A percentile compares a stretch with the other conserved stretches of the same genome.
These are phyloP conservation scores for Pisolithus sp. DNA, from an alignment of 768 basidiomycete species.

Conservation along the genomic window DNA sequence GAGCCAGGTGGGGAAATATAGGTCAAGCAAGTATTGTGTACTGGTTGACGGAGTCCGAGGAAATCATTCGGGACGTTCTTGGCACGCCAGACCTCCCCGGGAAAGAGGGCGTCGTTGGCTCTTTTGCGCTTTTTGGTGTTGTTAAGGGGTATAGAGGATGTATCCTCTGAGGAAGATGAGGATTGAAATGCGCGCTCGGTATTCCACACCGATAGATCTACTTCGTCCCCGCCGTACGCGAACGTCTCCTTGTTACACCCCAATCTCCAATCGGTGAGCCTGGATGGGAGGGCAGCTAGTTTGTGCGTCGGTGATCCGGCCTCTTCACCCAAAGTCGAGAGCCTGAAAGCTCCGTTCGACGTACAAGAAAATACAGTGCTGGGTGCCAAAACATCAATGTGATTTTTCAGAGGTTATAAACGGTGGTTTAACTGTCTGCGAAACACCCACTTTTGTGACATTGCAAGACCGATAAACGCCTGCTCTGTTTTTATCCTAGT, in stretches of 20 bases:
- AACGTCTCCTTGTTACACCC: constrained; percentile 50
- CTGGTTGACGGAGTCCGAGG: constrained; percentile 69
- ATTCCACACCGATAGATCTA: constrained; percentile 79
- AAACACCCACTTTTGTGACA: constrained; percentile 41
- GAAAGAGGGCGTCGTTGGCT: constrained; percentile 48
- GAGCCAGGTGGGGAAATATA: constrained; percentile 41
- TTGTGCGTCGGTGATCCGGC: constrained; percentile 14
- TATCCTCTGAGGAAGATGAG: constrained; percentile 11
- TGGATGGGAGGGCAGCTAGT: constrained; percentile 52
- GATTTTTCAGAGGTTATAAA: not conserved
- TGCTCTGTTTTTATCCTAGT: constrained; percentile 45
- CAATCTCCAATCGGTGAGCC: constrained; percentile 63
- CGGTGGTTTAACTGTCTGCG: too few species aligned
- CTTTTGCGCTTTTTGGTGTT: constrained; percentile 49
- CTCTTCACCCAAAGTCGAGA: constrained; percentile 31
- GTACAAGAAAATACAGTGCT: constrained; percentile 61
- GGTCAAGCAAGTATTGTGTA: constrained; percentile 65
- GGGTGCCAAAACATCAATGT: not conserved
- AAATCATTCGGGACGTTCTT: constrained; percentile 80
- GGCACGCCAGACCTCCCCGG: constrained; percentile 78
- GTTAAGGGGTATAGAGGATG: constrained; percentile 3
- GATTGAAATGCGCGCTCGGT: constrained; percentile 48
- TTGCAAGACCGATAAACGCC: constrained; percentile 56
- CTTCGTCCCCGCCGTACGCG: constrained; percentile 82
- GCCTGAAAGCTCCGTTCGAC: constrained; percentile 65